A percentile compares a stretch with the other conserved stretches of the same genome.
phyloP scores from a whole-genome alignment of 2,329 filamentous ascomycete species.

The Fusarium dimerum region DNA sequence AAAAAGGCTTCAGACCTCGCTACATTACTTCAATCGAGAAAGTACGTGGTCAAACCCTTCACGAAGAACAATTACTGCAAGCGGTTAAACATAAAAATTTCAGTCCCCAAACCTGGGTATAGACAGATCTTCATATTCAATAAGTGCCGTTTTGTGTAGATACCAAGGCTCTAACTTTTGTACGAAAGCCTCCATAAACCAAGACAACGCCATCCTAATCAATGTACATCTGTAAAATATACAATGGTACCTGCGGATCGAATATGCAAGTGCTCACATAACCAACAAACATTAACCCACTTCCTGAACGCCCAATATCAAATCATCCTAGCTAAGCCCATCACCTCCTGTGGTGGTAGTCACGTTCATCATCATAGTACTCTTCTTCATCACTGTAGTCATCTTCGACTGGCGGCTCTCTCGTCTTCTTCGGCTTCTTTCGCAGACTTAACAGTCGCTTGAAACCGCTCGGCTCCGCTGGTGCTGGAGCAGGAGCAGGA shows the following conservation, averaged over 20 bases:
- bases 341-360: slow-evolving; percentile 20
- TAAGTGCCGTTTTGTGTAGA: no score
- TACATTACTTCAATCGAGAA: no score
- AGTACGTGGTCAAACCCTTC: no score
- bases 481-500: slow-evolving; percentile 11
- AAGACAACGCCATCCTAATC: no score
- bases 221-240: no score
- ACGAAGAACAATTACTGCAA: no score
- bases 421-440: slow-evolving; percentile 34
- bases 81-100: no score
- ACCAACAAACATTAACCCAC: slow-evolving; percentile 4
- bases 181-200: no score
- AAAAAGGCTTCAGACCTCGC: no score
- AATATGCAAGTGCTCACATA: neutral
- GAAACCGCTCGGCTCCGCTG: slow-evolving; percentile 38
- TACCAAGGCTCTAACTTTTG: no score
- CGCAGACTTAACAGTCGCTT: slow-evolving; percentile 49
- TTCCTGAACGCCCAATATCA: slow-evolving; percentile 2
- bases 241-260: neutral
- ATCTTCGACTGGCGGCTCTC: slow-evolving; percentile 18
- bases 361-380: slow-evolving; percentile 21
- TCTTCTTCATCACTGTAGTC: slow-evolving; percentile 31
- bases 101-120: no score
- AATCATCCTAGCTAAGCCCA: slow-evolving; percentile 7
- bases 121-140: no score